Conservation (phyloP, 805 yeast genomes). For the Candida wancherniae region DNA sequence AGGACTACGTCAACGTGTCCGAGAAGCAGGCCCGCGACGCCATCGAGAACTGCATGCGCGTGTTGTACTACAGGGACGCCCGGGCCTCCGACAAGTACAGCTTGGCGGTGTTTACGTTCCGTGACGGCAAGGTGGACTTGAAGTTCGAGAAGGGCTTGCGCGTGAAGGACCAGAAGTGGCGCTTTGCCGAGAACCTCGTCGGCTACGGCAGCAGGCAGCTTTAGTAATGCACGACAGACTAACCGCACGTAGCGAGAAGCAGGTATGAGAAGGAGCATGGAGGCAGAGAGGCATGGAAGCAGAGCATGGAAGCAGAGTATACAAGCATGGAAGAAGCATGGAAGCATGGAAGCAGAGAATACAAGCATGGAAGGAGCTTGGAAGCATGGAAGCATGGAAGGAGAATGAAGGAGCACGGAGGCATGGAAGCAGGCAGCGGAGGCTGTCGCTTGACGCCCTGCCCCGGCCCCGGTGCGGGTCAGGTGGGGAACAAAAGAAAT, state of each 20-base stretch:
- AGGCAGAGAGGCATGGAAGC: not conserved
- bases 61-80: constrained; percentile 92
- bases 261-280: too few relatives aligned
- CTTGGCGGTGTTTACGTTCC: constrained; percentile 60
- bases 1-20: constrained; percentile 62
- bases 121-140: constrained; percentile 45
- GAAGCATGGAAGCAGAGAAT: not conserved
- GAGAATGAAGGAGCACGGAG: too few relatives aligned
- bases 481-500: too few relatives aligned
- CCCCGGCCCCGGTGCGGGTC: too few relatives aligned
- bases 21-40: constrained; percentile 73
- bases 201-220: constrained; percentile 81
- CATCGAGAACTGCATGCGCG: constrained; percentile 87
- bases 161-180: constrained; percentile 81
- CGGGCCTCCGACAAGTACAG: constrained; percentile 85
- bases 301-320: not conserved
- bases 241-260: too few relatives aligned
- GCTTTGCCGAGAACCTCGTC: constrained; percentile 77
- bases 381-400: too few relatives aligned
- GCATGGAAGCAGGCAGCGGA: too few relatives aligned
- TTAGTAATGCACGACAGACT: too few relatives aligned
- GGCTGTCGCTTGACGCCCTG: too few relatives aligned
- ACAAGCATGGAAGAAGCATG: not conserved
- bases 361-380: not conserved
- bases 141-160: constrained; percentile 59